phyloP scores from a whole-genome alignment of 495 filamentous ascomycete species.

The Thozetella sp. region DNA sequence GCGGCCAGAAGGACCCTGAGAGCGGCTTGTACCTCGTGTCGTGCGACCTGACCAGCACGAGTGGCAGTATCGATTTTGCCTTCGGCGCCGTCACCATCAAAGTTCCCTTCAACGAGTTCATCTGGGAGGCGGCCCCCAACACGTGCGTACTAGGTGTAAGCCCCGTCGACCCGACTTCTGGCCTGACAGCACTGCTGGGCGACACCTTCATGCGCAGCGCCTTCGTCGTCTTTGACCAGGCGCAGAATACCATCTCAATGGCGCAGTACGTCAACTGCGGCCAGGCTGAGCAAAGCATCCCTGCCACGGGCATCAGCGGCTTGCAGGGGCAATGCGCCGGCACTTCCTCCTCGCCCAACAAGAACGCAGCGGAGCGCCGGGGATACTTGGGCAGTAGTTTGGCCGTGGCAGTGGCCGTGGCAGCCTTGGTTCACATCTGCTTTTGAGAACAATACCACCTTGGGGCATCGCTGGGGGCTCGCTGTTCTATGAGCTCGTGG shows the following conservation, averaged over 20 bases:
- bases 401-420: neutral
- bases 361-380: neutral
- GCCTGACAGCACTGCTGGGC: slow-evolving; percentile 64
- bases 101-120: slow-evolving; percentile 54
- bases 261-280: slow-evolving; percentile 20
- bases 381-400: neutral
- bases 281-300: slow-evolving; percentile 13
- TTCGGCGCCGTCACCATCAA: slow-evolving; percentile 67
- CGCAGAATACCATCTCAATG: slow-evolving; percentile 14
- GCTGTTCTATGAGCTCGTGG: too few species aligned
- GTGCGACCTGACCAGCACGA: slow-evolving; percentile 62
- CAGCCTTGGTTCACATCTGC: neutral
- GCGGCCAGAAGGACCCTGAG: slow-evolving; percentile 45
- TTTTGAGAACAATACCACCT: too few species aligned
- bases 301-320: slow-evolving; percentile 4
- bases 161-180: slow-evolving; percentile 54
- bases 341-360: neutral
- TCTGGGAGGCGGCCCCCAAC: slow-evolving; percentile 45
- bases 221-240: slow-evolving; percentile 48
- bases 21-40: slow-evolving; percentile 63
- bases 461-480: too few species aligned
- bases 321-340: slow-evolving; percentile 10
- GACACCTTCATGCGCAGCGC: slow-evolving; percentile 89
- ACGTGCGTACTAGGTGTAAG: slow-evolving; percentile 65
- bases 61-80: slow-evolving; percentile 66